Evolutionary conservation across 306 rosid species (phyloP), one percentile per base, ranked within the genome.

Genomic region (Trifolium fragiferum): DNA sequence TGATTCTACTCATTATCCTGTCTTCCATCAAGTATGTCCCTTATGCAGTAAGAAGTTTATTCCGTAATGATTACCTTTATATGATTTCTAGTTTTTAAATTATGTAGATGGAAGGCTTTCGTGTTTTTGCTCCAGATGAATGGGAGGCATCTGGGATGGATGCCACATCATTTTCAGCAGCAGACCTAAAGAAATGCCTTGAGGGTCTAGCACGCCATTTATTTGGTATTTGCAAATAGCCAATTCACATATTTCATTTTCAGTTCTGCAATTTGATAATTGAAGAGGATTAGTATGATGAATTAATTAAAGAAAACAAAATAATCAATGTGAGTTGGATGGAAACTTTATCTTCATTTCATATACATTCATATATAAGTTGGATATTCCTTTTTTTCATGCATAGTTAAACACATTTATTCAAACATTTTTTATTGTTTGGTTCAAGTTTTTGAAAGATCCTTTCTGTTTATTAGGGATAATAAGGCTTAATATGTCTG

Each of bases 1-100:
- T 33, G 99, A 95, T 81, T 92, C 98, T 65, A 95, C 99, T 77
- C 99, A 95, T 82, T 92, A 92, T 83, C 99, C 93, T 15, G 96
- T 90, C 40, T 95, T 95, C 82, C 99, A 95, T 87, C 99, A 95
- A 92, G 99, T 87, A 62, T 80, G 72, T 30, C 64, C 60, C 46
- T 41, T 70, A 40, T 58, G 65, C 32, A 35, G 46, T 59, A 8
- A 41, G 49, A 50, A 62, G 19, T 18, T 35, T 76, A 27, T 74
- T 55, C 54, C 23, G 65, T 86, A 54, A 60, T 66, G 68, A 73
- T 40, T 59, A 68, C 50, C 40, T 66, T 74, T 27, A 41, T 57
- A 25, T 40, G 64, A 51, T 68, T 83, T 61, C 63, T 43, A 77
- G 57, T 44, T 72, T 32, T 72, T 57, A 76, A 75, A 54, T 57